Base-by-base conservation (phyloP, 306 rosid species). In the Gleditsia sinensis region DNA sequence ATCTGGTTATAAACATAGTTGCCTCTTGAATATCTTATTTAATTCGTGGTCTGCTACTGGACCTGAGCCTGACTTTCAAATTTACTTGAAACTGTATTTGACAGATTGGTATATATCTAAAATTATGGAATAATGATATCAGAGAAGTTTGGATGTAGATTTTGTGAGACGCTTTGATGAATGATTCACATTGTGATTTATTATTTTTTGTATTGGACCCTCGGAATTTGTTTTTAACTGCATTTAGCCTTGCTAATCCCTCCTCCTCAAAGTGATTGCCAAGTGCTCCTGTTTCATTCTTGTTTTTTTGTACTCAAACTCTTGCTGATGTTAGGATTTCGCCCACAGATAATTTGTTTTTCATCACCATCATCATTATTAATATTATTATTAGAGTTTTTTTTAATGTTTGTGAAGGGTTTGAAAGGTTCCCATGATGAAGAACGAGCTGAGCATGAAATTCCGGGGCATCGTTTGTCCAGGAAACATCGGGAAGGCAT, bases 401-500 rank as follows among this genome's bases (percentile, higher is more conserved):
- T 28, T 1, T 28, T 28, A 28, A 71, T 75, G 67, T 70, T 77
- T 83, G 72, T 85, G 78, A 84, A 94, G 98, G 91, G 83, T 75
- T 71, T 81, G 74, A 94, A 88, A 86, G 91, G 82, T 75, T 84
- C 83, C 42, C 74, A 62, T 69, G 83, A 82, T 50, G 80, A 83
- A 81, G 91, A 82, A 49, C 69, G 34, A 48, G 85, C 88, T 45
- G 85, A 81, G 79, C 93, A 59, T 40, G 87, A 84, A 54, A 72
- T 75, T 74, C 76, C 82, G 37, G 84, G 48, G 62, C 86, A 83
- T 55, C 87, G 75, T 60, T 82, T 75, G 48, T 80, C 93, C 83
- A 84, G 75, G 76, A 91, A 83, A 74, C 90, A 56, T 49, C 82
- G 49, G 67, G 97, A 83, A 43, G 96, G 78, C 71, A 75, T 64